A percentile compares a stretch with the other conserved stretches of the same genome.
phyloP scores from a whole-genome alignment of 1,284 basidiomycete species.

The Vanrija sp. region DNA sequence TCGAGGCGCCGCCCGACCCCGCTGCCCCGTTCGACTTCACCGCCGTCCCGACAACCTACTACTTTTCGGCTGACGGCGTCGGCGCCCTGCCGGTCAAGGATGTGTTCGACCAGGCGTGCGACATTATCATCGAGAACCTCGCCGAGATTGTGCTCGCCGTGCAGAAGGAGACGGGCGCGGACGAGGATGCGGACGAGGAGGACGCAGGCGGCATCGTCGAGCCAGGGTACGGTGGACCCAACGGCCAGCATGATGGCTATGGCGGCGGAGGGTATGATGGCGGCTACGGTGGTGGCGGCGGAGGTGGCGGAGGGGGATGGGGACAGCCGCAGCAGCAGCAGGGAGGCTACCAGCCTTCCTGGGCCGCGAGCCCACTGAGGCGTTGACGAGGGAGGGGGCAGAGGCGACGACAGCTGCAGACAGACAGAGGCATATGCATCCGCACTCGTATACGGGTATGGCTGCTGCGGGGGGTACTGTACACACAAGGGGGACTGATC shows the following conservation, averaged over 20 bases:
- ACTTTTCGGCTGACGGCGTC: conserved; percentile 86
- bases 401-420: no score
- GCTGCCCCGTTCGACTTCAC: conserved; percentile 79
- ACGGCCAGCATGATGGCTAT: conserved; percentile 7
- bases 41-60: conserved; percentile 81
- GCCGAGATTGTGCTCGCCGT: conserved; percentile 65
- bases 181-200: conserved; percentile 35
- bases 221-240: conserved; percentile 22
- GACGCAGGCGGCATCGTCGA: conserved; percentile 28
- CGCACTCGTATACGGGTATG: background rate
- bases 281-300: conserved; percentile 8
- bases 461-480: background rate
- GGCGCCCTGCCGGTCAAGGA: conserved; percentile 83
- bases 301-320: conserved; percentile 16
- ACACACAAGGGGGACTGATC: background rate
- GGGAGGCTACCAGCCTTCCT: conserved; percentile 9
- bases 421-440: no score
- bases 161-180: conserved; percentile 41
- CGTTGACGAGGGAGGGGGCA: conserved; percentile 6
- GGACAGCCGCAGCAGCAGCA: conserved; percentile 11
- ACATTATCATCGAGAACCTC: conserved; percentile 74
- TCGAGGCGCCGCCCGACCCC: conserved; percentile 75
- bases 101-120: conserved; percentile 77
- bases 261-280: conserved; percentile 18
- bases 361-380: conserved; percentile 36